phyloP scores from a whole-genome alignment of 164 flowering plant genomes.

The Dillenia suffruticosa region DNA sequence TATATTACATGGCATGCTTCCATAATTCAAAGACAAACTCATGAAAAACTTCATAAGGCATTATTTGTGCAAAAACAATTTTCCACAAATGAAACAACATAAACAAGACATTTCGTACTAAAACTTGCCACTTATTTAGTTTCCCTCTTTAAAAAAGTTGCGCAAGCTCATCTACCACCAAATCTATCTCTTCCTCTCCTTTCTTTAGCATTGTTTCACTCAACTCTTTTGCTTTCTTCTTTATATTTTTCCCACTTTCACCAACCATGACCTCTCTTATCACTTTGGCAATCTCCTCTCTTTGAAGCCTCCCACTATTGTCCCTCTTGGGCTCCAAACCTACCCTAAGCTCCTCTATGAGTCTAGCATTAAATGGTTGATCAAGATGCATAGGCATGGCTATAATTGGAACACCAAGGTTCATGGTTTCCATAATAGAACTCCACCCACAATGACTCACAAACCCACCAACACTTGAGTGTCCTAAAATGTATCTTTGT shows the following conservation, averaged over 20 bases:
- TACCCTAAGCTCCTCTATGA: slow-evolving; percentile 17
- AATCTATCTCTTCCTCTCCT: slow-evolving; percentile 17
- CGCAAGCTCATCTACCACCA: slow-evolving; percentile 7
- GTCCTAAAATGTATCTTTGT: slow-evolving; percentile 8
- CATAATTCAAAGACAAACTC: too few species aligned
- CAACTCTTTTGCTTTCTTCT: slow-evolving; percentile 9
- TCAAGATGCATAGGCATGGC: slow-evolving; percentile 30
- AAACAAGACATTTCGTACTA: too few species aligned
- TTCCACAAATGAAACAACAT: too few species aligned
- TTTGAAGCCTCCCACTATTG: slow-evolving; percentile 4
- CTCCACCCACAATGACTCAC: slow-evolving; percentile 25
- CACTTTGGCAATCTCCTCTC: slow-evolving; percentile 12
- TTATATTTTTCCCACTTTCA: slow-evolving; percentile 6
- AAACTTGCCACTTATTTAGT: too few species aligned
- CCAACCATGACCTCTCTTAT: slow-evolving; percentile 12
- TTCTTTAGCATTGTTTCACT: background rate
- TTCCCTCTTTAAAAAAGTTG: slow-evolving; percentile 6
- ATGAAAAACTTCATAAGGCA: too few species aligned
- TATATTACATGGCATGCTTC: too few species aligned
- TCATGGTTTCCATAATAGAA: slow-evolving; percentile 13
- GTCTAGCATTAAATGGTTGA: slow-evolving; percentile 21
- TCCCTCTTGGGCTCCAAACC: slow-evolving; percentile 16
- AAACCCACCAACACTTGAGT: slow-evolving; percentile 17
- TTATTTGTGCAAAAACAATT: too few species aligned
- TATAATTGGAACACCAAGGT: slow-evolving; percentile 19